Percentiles rank a stretch among this genome's conserved stretches.
Conservation (phyloP, 2,329 filamentous ascomycete species). For the Ophiocordyceps unilateralis region DNA sequence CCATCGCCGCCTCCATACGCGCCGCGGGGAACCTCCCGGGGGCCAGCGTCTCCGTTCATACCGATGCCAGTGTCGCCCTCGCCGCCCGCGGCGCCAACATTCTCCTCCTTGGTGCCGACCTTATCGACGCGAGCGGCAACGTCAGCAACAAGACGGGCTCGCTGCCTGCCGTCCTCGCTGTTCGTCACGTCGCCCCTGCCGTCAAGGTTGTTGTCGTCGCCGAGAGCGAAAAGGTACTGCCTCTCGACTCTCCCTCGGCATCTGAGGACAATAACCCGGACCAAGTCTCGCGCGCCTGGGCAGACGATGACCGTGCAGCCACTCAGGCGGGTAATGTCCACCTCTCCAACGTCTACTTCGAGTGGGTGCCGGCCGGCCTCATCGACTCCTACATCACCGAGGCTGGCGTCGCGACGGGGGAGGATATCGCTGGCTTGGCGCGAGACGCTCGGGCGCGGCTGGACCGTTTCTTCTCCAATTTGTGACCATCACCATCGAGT, state of each 20-base stretch:
- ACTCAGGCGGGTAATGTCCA: conserved; percentile 7
- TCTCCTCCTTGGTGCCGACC: conserved; percentile 46
- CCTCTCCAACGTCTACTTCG: conserved; percentile 38
- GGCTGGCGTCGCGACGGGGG: conserved; percentile 23
- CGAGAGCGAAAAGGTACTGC: conserved; percentile 41
- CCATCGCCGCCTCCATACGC: conserved; percentile 26
- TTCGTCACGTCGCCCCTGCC: conserved; percentile 26
- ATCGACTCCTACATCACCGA: conserved; percentile 39
- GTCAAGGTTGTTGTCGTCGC: conserved; percentile 36
- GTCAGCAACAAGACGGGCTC: conserved; percentile 54
- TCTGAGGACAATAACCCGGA: conserved; percentile 29
- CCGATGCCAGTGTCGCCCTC: conserved; percentile 41
- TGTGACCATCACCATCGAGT: conserved; percentile 10
- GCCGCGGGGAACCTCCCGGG: neutral
- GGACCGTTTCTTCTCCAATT: conserved; percentile 22
- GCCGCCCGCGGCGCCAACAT: conserved; percentile 35
- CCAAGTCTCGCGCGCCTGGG: conserved; percentile 24
- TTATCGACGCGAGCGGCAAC: conserved; percentile 37
- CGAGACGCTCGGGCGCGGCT: conserved; percentile 16
- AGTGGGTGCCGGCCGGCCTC: conserved; percentile 35
- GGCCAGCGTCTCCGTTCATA: conserved; percentile 28
- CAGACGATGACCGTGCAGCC: neutral
- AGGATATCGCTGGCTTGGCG: conserved; percentile 23
- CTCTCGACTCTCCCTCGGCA: conserved; percentile 22
- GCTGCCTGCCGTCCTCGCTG: conserved; percentile 37